phyloP scores from a whole-genome alignment of 2,329 filamentous ascomycete species.

The Nemania diffusa region DNA sequence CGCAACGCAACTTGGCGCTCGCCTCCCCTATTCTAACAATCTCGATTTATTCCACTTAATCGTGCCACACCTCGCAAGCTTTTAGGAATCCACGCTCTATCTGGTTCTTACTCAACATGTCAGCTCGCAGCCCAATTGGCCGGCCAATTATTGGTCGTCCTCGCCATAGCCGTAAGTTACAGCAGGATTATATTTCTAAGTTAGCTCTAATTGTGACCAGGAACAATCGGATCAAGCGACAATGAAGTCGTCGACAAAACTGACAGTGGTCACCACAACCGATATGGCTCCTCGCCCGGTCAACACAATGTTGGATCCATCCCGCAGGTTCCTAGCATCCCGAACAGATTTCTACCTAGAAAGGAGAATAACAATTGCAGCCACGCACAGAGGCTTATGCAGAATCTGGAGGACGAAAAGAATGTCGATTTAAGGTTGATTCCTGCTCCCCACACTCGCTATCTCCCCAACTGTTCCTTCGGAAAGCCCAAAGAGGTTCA shows the following conservation, averaged over 20 bases:
- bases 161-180: conserved; percentile 29
- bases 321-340: conserved; percentile 33
- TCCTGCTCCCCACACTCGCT: conserved; percentile 26
- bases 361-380: background rate
- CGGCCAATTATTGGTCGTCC: conserved; percentile 24
- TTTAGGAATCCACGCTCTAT: background rate
- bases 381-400: background rate
- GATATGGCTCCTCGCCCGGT: background rate
- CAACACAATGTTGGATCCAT: conserved; percentile 2
- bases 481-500: conserved; percentile 33
- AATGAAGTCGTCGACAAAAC: background rate
- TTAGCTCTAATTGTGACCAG: conserved; percentile 12
- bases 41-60: background rate
- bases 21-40: background rate
- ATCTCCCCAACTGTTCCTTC: conserved; percentile 40
- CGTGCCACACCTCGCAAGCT: background rate
- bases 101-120: conserved; percentile 16
- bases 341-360: conserved; percentile 6
- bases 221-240: conserved; percentile 7
- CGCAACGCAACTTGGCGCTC: background rate
- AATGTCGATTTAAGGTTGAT: background rate
- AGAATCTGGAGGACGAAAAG: background rate
- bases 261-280: background rate
- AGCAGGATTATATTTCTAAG: background rate
- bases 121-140: conserved; percentile 24